Base-by-base conservation (phyloP, 495 filamentous ascomycete species). In the Cercophora sp. region DNA sequence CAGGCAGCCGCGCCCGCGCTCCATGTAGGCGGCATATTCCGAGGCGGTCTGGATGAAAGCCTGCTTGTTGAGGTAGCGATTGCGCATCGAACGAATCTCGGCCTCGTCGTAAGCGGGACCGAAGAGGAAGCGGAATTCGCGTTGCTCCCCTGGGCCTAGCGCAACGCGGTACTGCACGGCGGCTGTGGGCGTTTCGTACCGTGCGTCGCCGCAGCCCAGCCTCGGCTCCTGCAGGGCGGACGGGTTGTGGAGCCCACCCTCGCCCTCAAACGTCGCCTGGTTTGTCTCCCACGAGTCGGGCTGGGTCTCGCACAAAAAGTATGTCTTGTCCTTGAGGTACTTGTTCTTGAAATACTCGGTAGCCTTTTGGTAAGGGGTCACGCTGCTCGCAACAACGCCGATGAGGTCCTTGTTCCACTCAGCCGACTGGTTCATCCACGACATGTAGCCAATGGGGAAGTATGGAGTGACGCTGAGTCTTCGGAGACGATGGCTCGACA, bases 391-490 rank as follows among this genome's bases (percentile, higher is more conserved):
- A 24, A 81, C 65, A 8, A 81, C 56, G 31, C 72, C 78, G 24
- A 69, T 63, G 13, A 81, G 62, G 18, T 79, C 70, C 15, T 56
- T 9, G 29, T 71, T 64, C 66, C 72, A 80, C 50, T 78, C 73
- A 40, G 72, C 78, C 25, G 72, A 74, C 57, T 81, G 78, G 64
- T 79, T 80, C 77, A 81, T 81, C 78, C 78, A 81, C 27, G 78
- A 80, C 75, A 79, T 79, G 66, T 79, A 79, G 23, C 78, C 78
- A 53, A 80, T 73, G 39, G 75, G 70, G 66, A 81, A 81, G 59
- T 79, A 79, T 2, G 78, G 77, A 43, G 77, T 79, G 40, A 81
- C 66, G 59, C 74, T 75, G 59, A 81, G 59, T 41, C 65, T 70
- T 26, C 78, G 69, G 4, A 66, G 59, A 13, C 66, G 67, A n/a